phyloP scores from a whole-genome alignment of 495 filamentous ascomycete species.

The Aspergillus mulundensis region DNA sequence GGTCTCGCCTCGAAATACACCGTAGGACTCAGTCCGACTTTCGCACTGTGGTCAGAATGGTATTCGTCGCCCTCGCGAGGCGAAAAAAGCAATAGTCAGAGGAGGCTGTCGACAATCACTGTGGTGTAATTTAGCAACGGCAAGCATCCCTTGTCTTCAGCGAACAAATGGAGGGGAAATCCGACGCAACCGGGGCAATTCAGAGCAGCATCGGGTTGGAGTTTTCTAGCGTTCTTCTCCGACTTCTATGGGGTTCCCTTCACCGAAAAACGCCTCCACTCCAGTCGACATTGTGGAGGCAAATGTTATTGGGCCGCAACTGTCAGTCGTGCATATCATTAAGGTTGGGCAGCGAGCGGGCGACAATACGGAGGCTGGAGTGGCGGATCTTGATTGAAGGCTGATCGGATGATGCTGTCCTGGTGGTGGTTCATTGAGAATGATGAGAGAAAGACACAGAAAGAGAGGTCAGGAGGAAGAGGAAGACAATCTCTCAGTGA shows the following conservation, averaged over 20 bases:
- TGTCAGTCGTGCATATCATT: conserved; percentile 7
- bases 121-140: conserved; percentile 7
- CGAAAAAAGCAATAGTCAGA: conserved; percentile 8
- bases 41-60: neutral
- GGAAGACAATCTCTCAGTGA: neutral
- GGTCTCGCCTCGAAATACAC: neutral
- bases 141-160: conserved; percentile 13
- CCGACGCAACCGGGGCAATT: neutral
- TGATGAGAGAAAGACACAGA: neutral
- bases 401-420: neutral
- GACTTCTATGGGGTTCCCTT: neutral
- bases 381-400: neutral
- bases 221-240: conserved; percentile 24
- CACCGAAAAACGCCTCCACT: neutral
- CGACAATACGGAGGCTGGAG: conserved; percentile 2
- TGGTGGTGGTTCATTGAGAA: neutral
- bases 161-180: conserved; percentile 7
- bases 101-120: conserved; percentile 1
- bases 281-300: conserved; percentile 16
- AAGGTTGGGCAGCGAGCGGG: conserved; percentile 19
- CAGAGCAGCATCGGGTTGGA: conserved; percentile 9
- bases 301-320: conserved; percentile 22
- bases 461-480: neutral
- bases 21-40: neutral
- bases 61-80: neutral